Evolutionary conservation across 179 eudicot genomes (phyloP).

Genomic region (Spergularia azorica): DNA sequence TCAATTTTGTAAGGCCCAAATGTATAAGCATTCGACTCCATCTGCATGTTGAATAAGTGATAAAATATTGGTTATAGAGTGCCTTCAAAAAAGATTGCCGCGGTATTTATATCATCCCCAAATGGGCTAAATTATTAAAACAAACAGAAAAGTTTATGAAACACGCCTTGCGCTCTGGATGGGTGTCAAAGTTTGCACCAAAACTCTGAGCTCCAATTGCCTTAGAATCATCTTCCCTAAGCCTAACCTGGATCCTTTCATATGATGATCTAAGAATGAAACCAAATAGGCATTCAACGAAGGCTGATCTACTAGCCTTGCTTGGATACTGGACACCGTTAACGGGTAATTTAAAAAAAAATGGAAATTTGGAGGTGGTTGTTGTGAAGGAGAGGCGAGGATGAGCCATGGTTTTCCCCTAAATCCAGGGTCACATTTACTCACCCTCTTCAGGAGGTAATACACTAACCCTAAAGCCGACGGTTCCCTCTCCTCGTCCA

Average conservation of each 20-base stretch:
- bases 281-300: constrained; percentile 1
- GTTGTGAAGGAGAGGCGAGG: no score
- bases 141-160: background rate
- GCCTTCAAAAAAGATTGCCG: background rate
- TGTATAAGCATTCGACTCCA: constrained; percentile 50
- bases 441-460: no score
- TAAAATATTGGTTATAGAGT: constrained; percentile 4
- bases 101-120: background rate
- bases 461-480: no score
- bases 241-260: constrained; percentile 32
- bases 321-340: background rate
- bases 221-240: constrained; percentile 33
- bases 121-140: background rate
- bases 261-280: constrained; percentile 23
- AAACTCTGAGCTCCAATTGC: constrained; percentile 32
- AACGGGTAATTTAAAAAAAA: background rate
- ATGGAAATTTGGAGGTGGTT: no score
- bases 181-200: constrained; percentile 17
- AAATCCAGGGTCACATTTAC: no score
- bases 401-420: no score
- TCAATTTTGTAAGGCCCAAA: constrained; percentile 86
- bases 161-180: constrained; percentile 29
- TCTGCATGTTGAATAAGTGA: constrained; percentile 40
- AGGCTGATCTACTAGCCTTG: background rate
- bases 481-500: no score